phyloP scores from a whole-genome alignment of 495 filamentous ascomycete genomes.

The Ascobolus immersus region DNA sequence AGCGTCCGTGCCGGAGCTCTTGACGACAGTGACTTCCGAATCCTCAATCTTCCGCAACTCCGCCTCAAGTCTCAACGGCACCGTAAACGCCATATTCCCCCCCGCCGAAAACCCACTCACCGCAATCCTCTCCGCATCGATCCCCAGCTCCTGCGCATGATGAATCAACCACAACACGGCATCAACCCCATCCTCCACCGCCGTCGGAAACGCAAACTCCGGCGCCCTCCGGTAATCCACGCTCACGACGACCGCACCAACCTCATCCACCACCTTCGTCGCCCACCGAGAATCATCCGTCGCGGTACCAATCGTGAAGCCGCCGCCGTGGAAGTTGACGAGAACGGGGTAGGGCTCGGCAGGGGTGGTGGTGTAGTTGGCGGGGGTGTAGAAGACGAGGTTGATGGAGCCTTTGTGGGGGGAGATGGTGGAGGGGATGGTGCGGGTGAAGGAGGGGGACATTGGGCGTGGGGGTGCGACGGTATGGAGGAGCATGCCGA shows the following conservation, averaged over 20 bases:
- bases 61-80: constrained; percentile 38
- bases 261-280: constrained; percentile 24
- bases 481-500: constrained; percentile 56
- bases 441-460: constrained; percentile 35
- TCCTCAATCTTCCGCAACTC: constrained; percentile 16
- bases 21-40: not conserved
- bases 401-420: constrained; percentile 27
- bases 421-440: constrained; percentile 35
- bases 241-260: constrained; percentile 35
- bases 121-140: constrained; percentile 39
- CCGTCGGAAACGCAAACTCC: constrained; percentile 49
- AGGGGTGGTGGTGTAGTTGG: constrained; percentile 19
- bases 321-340: constrained; percentile 56
- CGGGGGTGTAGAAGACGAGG: constrained; percentile 63
- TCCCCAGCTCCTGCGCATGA: constrained; percentile 27
- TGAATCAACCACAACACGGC: constrained; percentile 38
- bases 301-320: constrained; percentile 45
- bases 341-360: constrained; percentile 24
- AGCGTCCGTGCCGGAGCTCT: constrained; percentile 3
- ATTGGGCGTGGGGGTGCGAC: constrained; percentile 41
- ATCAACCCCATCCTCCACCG: constrained; percentile 51
- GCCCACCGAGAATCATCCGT: constrained; percentile 53
- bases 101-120: constrained; percentile 72
- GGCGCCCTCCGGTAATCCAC: constrained; percentile 59
- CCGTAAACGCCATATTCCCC: constrained; percentile 61